Evolutionary conservation across 306 rosid species (phyloP), one percentile per base, ranked within the genome.

Genomic region (Corylus avellana): DNA sequence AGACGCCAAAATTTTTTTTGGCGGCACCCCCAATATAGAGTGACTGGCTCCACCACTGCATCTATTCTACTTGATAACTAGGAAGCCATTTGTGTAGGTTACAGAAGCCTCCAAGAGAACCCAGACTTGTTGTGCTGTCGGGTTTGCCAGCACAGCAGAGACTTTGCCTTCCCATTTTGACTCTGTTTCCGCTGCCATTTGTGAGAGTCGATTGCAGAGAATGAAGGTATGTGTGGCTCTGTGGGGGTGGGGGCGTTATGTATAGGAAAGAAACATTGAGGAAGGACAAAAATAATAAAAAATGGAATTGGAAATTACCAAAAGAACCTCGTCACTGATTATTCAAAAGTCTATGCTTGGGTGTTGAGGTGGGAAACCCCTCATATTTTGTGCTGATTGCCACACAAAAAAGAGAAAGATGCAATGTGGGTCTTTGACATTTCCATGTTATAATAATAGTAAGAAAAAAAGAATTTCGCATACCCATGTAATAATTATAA

Each of bases 91-190:
- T 87, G 62, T 87, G 85, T 0, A 89, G 0, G 86, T 76, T 88
- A 88, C 89, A 89, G 79, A 89, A 92, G 82, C 93, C 78, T 82
- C 83, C 4, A 92, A 13, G 9, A 63, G 17, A 0, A 63, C 5
- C 93, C 97, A 92, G 13, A 22, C 86, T 37, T 77, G 49, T 1
- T 74, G 74, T 1, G 83, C 77, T 7, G 39, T 35, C 5, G 70
- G 8, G 56, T 39, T 73, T 70, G 63, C 3, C 2, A 85, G 29
- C 54, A 78, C 72, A 6, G 64, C 83, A 1, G 69, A 53, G 62
- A 35, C 9, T 62, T 78, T 66, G 1, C 81, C 85, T 78, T 88
- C 84, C 91, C 89, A 83, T 76, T 81, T 83, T 46, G 63, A 20
- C 68, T 35, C 29, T 8, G 49, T 18, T 10, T 72, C 74, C 13